These are phyloP conservation scores for Quercus alba DNA, from an alignment of 306 rosid species.

Conservation along the genomic window DNA sequence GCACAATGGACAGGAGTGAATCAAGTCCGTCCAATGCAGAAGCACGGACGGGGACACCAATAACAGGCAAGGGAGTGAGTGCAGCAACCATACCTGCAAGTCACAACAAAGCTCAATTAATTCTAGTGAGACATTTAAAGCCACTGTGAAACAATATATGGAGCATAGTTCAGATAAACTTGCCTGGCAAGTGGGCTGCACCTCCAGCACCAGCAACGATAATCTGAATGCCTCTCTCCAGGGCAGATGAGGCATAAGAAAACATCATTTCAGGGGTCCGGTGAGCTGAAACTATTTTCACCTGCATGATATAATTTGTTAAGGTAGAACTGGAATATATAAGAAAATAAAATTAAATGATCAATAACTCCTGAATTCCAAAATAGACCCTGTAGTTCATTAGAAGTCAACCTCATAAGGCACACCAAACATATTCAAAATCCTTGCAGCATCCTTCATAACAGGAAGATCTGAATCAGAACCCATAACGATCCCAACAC, in stretches of 20 bases:
- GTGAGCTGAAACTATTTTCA: constrained; percentile 85
- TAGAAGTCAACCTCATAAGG: constrained; percentile 62
- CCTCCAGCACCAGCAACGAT: constrained; percentile 98
- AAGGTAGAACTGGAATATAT: neutral
- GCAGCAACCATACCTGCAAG: constrained; percentile 93
- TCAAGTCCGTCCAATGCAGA: constrained; percentile 76
- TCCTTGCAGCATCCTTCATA: constrained; percentile 84
- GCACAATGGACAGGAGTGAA: constrained; percentile 86
- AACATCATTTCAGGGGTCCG: constrained; percentile 84
- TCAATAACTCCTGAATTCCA: neutral
- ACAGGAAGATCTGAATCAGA: constrained; percentile 93
- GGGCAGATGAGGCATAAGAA: constrained; percentile 68
- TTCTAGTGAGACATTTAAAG: constrained; percentile 1
- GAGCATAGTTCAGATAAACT: constrained; percentile 17
- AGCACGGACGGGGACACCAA: constrained; percentile 92
- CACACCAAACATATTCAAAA: constrained; percentile 64
- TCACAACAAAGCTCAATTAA: constrained; percentile 11
- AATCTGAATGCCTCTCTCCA: constrained; percentile 63
- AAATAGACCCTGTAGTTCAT: neutral
- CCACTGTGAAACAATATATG: neutral
- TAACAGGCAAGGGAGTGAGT: constrained; percentile 67
- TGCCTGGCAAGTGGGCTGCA: constrained; percentile 94
- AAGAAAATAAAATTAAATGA: too few species aligned
- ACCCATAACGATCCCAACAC: constrained; percentile 93
- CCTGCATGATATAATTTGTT: constrained; percentile 39